A percentile compares a stretch with the other conserved stretches of the same genome.
Conservation (phyloP, 2,329 filamentous ascomycete species). For the Anisogramma anomala region DNA sequence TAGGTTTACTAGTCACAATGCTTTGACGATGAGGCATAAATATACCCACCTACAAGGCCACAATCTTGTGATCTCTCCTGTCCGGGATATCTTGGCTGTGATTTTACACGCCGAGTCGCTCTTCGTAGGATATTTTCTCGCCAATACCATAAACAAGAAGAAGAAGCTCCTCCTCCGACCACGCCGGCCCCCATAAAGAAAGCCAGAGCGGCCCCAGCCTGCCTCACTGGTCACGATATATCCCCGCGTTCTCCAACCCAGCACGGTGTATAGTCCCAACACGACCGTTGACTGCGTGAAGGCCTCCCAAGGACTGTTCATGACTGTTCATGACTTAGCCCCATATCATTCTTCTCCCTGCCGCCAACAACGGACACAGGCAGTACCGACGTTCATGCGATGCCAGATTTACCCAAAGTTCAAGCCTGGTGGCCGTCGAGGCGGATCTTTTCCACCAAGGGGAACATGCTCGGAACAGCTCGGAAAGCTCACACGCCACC, state of each 20-base stretch:
- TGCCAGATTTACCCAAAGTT: too few relatives aligned
- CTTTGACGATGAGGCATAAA: too few relatives aligned
- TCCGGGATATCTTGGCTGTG: background rate
- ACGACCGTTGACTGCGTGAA: conserved; percentile 5
- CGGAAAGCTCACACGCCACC: too few relatives aligned
- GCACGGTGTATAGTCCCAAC: conserved; percentile 9
- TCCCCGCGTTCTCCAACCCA: conserved; percentile 6
- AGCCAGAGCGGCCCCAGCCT: background rate
- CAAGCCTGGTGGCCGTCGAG: too few relatives aligned
- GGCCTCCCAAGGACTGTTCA: background rate
- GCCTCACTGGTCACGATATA: background rate
- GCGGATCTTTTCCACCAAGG: too few relatives aligned
- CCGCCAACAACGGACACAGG: background rate
- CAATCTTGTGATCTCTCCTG: background rate
- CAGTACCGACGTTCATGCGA: too few relatives aligned
- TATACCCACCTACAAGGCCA: too few relatives aligned
- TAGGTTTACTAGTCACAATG: too few relatives aligned
- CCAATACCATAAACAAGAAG: conserved; percentile 12
- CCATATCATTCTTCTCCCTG: too few relatives aligned
- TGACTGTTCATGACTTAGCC: too few relatives aligned
- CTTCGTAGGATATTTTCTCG: conserved; percentile 6
- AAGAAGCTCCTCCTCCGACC: conserved; percentile 6
- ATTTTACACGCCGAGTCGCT: background rate
- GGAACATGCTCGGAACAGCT: too few relatives aligned
- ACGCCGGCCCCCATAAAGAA: background rate